These are phyloP conservation scores for Excoecaria cochinchinensis DNA, from an alignment of 345 rosid species.

Conservation along the genomic window DNA sequence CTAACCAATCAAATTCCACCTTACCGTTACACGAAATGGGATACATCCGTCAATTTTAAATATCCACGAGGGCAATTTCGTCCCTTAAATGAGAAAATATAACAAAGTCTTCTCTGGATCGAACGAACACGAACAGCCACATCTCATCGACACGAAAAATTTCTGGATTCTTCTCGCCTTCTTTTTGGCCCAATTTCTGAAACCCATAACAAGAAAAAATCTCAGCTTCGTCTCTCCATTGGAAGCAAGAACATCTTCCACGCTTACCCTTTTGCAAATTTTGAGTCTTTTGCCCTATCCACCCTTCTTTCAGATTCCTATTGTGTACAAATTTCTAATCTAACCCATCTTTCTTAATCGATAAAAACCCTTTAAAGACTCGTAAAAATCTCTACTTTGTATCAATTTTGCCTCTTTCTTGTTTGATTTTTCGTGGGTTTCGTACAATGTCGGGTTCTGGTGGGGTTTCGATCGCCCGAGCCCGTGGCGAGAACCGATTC, in stretches of 20 bases:
- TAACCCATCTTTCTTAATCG: background rate
- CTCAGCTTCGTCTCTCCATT: background rate
- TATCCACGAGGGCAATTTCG: background rate
- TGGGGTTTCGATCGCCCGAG: conserved; percentile 30
- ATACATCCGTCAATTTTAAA: background rate
- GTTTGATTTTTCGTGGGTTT: background rate
- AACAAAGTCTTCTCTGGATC: background rate
- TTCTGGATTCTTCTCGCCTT: conserved; percentile 21
- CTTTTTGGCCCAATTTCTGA: background rate
- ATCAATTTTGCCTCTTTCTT: background rate
- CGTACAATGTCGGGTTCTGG: conserved; percentile 39
- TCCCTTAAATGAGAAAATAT: background rate
- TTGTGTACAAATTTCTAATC: background rate
- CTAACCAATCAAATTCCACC: background rate
- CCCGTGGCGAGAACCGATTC: conserved; percentile 43
- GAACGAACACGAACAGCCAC: background rate
- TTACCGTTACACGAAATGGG: background rate
- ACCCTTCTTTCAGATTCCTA: background rate
- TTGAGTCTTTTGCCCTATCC: background rate
- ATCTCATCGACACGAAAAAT: background rate
- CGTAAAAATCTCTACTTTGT: background rate
- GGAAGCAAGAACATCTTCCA: background rate
- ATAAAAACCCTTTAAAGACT: background rate
- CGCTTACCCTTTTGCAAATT: background rate
- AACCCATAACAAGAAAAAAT: background rate